These are phyloP conservation scores for Xerocomus minutiporus DNA, from an alignment of 1,284 basidiomycete genomes.

Conservation along the genomic window DNA sequence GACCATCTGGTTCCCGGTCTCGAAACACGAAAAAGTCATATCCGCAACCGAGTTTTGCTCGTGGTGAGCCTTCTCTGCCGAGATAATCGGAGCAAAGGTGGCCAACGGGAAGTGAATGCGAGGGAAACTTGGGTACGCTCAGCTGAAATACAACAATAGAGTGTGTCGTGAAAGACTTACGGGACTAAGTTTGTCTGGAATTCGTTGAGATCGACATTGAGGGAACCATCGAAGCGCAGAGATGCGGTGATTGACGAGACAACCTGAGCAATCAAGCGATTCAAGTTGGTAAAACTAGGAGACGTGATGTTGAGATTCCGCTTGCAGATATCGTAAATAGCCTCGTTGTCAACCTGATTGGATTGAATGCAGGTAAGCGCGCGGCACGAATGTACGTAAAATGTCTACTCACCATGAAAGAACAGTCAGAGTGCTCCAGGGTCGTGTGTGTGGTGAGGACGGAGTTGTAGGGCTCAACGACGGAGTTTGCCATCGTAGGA, in stretches of 20 bases:
- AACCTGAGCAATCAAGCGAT: slow-evolving; percentile 86
- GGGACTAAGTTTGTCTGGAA: slow-evolving; percentile 92
- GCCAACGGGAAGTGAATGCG: slow-evolving; percentile 93
- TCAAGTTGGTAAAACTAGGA: slow-evolving; percentile 84
- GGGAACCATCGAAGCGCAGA: slow-evolving; percentile 81
- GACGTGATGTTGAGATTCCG: slow-evolving; percentile 78
- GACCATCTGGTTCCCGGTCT: slow-evolving; percentile 90
- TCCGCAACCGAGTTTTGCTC: slow-evolving; percentile 92
- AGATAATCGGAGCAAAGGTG: slow-evolving; percentile 88
- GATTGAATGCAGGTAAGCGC: slow-evolving; percentile 6
- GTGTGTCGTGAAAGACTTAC: slow-evolving; percentile 31
- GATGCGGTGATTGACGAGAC: slow-evolving; percentile 75
- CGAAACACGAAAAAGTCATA: slow-evolving; percentile 93
- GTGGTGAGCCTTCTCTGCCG: slow-evolving; percentile 74
- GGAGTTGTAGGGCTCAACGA: slow-evolving; percentile 99
- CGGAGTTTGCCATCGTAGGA: slow-evolving; percentile 91
- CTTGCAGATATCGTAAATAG: slow-evolving; percentile 96
- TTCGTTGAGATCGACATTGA: slow-evolving; percentile 90
- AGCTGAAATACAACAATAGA: slow-evolving; percentile 6
- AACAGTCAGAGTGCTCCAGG: slow-evolving; percentile 98
- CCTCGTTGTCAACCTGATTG: slow-evolving; percentile 80
- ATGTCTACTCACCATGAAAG: slow-evolving; percentile 76
- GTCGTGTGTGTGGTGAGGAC: slow-evolving; percentile 98
- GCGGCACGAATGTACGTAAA: slow-evolving; percentile 6
- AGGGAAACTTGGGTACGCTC: slow-evolving; percentile 47